A percentile compares a stretch with the other conserved stretches of the same genome.
These are phyloP conservation scores for Closterium sp. DNA, from an alignment of 139 green algal species.

Conservation along the genomic window DNA sequence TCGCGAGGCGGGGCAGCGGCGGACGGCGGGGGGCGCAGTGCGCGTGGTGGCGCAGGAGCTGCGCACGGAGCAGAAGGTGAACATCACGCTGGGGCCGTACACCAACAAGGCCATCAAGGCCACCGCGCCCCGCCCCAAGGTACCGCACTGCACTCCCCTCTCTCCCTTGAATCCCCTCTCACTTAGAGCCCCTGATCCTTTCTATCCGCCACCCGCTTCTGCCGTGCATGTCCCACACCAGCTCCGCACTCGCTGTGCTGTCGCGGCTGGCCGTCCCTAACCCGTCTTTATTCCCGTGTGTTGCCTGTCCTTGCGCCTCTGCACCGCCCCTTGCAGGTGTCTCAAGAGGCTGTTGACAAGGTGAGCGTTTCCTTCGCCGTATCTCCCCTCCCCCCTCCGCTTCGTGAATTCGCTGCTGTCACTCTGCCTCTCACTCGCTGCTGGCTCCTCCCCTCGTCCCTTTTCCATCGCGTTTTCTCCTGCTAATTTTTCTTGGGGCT, in stretches of 20 bases:
- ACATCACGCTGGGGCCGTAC: conserved; percentile 41
- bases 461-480: too few species aligned
- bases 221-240: neutral
- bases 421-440: neutral
- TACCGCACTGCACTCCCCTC: neutral
- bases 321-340: conserved; percentile 3
- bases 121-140: neutral
- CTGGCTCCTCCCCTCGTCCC: neutral
- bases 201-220: neutral
- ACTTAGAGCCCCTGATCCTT: neutral
- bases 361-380: neutral
- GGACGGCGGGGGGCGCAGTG: neutral
- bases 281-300: neutral
- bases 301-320: neutral
- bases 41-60: conserved; percentile 24
- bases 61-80: conserved; percentile 42
- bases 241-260: neutral
- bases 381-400: neutral
- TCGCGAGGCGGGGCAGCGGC: neutral
- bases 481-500: too few species aligned
- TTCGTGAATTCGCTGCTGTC: neutral
- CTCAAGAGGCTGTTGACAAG: conserved; percentile 22
- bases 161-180: neutral
- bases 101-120: conserved; percentile 40
- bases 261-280: neutral